phyloP scores from a whole-genome alignment of 495 filamentous ascomycete species.

The Chaetomium cochliodes region DNA sequence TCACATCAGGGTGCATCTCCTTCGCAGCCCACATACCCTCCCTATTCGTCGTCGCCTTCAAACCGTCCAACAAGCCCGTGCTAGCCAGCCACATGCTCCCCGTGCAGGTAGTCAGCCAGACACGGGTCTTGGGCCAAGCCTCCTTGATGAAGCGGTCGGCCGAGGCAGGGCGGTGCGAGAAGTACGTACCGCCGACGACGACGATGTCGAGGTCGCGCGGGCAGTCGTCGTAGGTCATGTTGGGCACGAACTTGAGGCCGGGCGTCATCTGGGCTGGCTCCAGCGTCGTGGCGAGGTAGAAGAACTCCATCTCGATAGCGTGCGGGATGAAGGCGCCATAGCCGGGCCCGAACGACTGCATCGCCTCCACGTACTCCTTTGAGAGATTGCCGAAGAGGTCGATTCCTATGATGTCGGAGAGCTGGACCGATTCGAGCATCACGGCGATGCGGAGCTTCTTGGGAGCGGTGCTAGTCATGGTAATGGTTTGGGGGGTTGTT shows the following conservation, averaged over 20 bases:
- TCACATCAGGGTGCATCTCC: constrained; percentile 17
- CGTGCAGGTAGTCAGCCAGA: constrained; percentile 18
- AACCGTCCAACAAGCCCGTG: neutral
- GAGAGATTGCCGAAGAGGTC: constrained; percentile 32
- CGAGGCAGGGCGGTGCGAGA: neutral
- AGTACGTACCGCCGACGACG: neutral
- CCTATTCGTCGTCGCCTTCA: constrained; percentile 4
- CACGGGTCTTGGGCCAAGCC: constrained; percentile 4
- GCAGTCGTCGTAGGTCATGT: constrained; percentile 4
- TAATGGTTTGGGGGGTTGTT: neutral
- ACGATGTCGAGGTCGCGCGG: constrained; percentile 1
- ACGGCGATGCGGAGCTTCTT: constrained; percentile 29
- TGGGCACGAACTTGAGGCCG: constrained; percentile 13
- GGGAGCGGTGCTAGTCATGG: neutral
- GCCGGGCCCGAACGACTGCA: constrained; percentile 10
- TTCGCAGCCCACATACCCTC: neutral
- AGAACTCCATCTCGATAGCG: constrained; percentile 28
- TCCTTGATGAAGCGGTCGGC: constrained; percentile 7
- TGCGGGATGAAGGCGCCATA: constrained; percentile 4
- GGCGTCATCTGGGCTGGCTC: constrained; percentile 22
- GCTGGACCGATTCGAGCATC: constrained; percentile 29
- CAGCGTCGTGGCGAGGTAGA: constrained; percentile 28
- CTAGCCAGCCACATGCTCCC: constrained; percentile 18
- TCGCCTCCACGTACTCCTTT: constrained; percentile 15
- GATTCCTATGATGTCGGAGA: constrained; percentile 30